Base-by-base conservation (phyloP, 208 protist genomes). In the Lotmaria passim region DNA sequence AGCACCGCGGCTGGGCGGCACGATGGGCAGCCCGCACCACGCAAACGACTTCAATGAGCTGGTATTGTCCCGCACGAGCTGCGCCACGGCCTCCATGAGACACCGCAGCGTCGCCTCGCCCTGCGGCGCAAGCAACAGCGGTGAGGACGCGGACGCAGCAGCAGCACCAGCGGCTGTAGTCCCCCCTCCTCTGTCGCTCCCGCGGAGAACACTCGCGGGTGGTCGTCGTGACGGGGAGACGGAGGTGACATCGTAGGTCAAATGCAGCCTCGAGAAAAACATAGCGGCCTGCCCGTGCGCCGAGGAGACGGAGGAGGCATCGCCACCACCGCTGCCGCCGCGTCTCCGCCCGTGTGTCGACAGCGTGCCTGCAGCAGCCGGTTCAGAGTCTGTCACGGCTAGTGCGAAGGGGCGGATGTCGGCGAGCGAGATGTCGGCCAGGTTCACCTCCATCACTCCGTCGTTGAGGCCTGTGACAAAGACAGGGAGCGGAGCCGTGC, bases 381-480 rank as follows among this genome's bases (percentile, higher is more conserved):
- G 53, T n/a, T 33, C 19, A 4, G 30, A 59, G 33, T 65, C 64
- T 19, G 58, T 47, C 28, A 87, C 47, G 17, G 82, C 77, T 17
- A 57, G 28, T 17, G 78, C 67, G 53, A 87, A 87, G 44, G 82
- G 66, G 12, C 68, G 68, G 24, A 87, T 77, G 34, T 72, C 70
- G 11, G 47, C 51, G 12, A 79, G 58, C 7, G 82, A 61, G 17
- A 87, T 39, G 33, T 67, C 76, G 31, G 83, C 82, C n/a, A 93
- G 56, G 63, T 89, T 82, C 0, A 74, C 60, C 24, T 83, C 62
- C 21, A 93, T 63, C 38, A 72, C 79, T 10, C 75, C 65, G 10
- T 73, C 58, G 47, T 64, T 70, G 17, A 85, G 56, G 67, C 76
- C 38, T 24, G 78, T 60, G 24, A 85, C 64, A 59, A 93, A 86